Base-by-base conservation (phyloP, 2,329 filamentous ascomycete species). In the Phialocephala subalpina region DNA sequence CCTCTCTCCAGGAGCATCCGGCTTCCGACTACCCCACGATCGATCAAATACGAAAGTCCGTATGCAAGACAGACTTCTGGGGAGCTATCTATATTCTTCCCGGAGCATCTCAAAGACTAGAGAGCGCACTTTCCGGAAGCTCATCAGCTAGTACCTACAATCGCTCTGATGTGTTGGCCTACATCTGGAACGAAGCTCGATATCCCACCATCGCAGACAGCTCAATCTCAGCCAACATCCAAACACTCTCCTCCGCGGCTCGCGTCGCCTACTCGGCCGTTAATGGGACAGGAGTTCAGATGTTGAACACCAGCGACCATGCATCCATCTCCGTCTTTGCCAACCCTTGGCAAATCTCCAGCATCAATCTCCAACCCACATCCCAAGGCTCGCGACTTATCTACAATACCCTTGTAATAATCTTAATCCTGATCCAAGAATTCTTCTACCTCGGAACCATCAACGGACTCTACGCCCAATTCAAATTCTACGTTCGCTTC, bases 401-500 rank as follows among this genome's bases (percentile, higher is more conserved):
- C 3, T 77, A 78, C 67, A 82, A 82, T 70, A 81, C 80, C 0
- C 69, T 81, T 20, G 76, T 76, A 58, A 78, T 81, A 16, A 76
- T 80, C 38, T 72, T 80, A 59, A 73, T 77, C 1, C 71, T 77
- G 2, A 71, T 81, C 0, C 74, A 77, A 29, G 66, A 76, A 57
- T 76, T 76, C 63, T 76, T 76, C 65, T 74, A 69, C 57, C 64
- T 75, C 7, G 66, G 69, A n/a, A 69, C 69, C 2, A 67, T 76
- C 56, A 78, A 77, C 38, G 74, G 69, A 11, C 68, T 78, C 25
- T 71, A 70, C 65, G 65, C 72, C 64, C 56, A 63, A 18, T 74
- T 72, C 58, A 70, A 73, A n/a, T 67, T 73, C 36, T 73, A 71
- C 59, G 56, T 53, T 11, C 58, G 63, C 5, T 56, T 77, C 11